Percentiles rank a stretch among this genome's conserved stretches.
These are phyloP conservation scores for Centaurea solstitialis DNA, from an alignment of 129 eudicot species.

Conservation along the genomic window DNA sequence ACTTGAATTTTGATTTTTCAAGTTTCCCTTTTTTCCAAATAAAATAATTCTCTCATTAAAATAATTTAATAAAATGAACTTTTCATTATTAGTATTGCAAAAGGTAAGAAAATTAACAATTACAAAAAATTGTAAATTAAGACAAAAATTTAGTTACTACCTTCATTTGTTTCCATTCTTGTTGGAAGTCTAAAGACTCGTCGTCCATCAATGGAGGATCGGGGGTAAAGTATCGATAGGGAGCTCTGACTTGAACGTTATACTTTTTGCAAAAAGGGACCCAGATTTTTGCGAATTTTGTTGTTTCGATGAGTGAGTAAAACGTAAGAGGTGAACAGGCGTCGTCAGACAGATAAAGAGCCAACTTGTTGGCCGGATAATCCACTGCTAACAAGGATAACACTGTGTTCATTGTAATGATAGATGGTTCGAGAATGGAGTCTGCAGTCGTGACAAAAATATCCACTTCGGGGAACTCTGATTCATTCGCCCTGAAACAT, in stretches of 20 bases:
- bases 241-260: conserved; percentile 47
- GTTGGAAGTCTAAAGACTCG: conserved; percentile 32
- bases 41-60: no score
- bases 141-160: no score
- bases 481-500: conserved; percentile 23
- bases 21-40: no score
- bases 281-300: conserved; percentile 49
- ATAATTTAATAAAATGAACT: no score
- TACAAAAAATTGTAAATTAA: no score
- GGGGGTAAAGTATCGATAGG: conserved; percentile 43
- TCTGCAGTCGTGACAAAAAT: conserved; percentile 61
- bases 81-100: no score
- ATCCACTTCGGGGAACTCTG: conserved; percentile 45
- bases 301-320: conserved; percentile 45
- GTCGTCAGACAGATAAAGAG: conserved; percentile 57
- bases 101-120: no score
- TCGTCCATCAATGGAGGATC: conserved; percentile 22
- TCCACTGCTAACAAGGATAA: conserved; percentile 51
- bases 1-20: no score
- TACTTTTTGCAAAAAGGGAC: conserved; percentile 58
- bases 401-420: conserved; percentile 53
- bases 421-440: conserved; percentile 42
- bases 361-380: conserved; percentile 48
- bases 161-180: conserved; percentile 54
- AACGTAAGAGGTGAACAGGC: conserved; percentile 45